Base-by-base conservation (phyloP, 2,329 filamentous ascomycete genomes). In the Ophiostoma novo-ulmi region DNA sequence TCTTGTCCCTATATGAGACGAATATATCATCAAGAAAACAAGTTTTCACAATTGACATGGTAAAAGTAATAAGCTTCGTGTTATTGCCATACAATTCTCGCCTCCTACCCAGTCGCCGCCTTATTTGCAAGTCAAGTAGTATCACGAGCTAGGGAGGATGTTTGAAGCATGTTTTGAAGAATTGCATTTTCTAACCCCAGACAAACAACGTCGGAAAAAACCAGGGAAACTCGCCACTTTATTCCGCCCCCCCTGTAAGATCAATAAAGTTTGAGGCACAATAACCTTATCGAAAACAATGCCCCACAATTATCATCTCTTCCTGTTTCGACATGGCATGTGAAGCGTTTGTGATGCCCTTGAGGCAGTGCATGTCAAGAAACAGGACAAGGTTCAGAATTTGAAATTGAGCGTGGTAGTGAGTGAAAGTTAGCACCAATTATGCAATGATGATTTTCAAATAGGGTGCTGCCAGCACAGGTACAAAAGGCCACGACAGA, bases 191-290 rank as follows among this genome's bases (percentile, higher is more conserved):
- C 5, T 8, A 17, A 5, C 58, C 58, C 26, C 26, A 63, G 10
- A 63, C 58, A 63, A 63, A 63, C 26, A 35, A 63, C 26, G 58
- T 63, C 26, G 58, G 58, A 35, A 17, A 63, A 63, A 36, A 63
- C 22, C 58, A 63, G 22, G 58, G 52, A 58, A 63, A 35, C 5
- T 14, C 26, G 17, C 14, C 26, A 36, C 58, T 6, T 5, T 35
- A 22, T 10, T 17, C 58, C 58, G 5, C 26, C 13, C 6, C 26
- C 26, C 26, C 26, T 17, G 58, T 3, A 31, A 63, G 26, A 26
- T 7, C 11, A 17, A 63, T 31, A 36, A 17, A 8, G 13, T 13
- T 20, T 58, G 52, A 5, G 13, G 52, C 52, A 26, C n/a, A 26
- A 58, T 17, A 58, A 58, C 14, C 52, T 58, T 58, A 58, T 58